Evolutionary conservation across 805 yeast genomes (phyloP).

Genomic region (Yamadazyma paraphyllophila): DNA sequence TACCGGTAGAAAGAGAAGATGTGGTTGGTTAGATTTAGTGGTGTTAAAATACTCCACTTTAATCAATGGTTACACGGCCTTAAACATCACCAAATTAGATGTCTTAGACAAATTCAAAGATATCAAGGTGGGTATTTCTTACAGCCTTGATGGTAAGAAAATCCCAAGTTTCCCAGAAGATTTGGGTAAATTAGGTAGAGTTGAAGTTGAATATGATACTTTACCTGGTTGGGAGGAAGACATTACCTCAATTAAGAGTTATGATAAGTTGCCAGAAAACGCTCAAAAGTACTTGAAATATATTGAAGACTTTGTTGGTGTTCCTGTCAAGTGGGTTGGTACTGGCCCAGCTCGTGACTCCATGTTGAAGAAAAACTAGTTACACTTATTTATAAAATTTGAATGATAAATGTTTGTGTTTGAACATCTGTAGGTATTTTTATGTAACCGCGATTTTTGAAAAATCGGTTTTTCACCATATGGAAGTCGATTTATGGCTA

Average conservation of each 20-base stretch:
- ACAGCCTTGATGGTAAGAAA: slow-evolving; percentile 73
- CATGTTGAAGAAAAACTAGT: slow-evolving; percentile 62
- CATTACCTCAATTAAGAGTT: slow-evolving; percentile 68
- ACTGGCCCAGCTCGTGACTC: slow-evolving; percentile 97
- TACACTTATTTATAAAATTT: neutral
- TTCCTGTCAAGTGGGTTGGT: slow-evolving; percentile 95
- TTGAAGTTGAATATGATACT: slow-evolving; percentile 87
- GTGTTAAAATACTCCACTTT: slow-evolving; percentile 87
- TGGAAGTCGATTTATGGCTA: neutral
- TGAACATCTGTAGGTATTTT: neutral
- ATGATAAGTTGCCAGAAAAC: slow-evolving; percentile 79
- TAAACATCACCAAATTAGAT: slow-evolving; percentile 94
- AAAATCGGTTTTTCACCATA: neutral
- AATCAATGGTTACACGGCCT: slow-evolving; percentile 91
- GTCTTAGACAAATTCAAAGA: slow-evolving; percentile 89
- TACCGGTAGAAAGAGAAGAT: slow-evolving; percentile 97
- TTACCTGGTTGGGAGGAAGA: slow-evolving; percentile 93
- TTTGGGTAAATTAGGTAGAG: slow-evolving; percentile 74
- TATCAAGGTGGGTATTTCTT: slow-evolving; percentile 83
- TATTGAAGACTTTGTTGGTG: slow-evolving; percentile 80
- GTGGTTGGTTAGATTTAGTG: slow-evolving; percentile 98
- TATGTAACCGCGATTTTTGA: neutral
- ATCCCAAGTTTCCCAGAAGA: slow-evolving; percentile 91
- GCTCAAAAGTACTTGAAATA: slow-evolving; percentile 81
- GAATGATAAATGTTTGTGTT: neutral